Evolutionary conservation across 192 early-diverging fungal genomes (phyloP), one percentile per base, ranked within the genome.

Genomic region (Backusella liffmaniae): DNA sequence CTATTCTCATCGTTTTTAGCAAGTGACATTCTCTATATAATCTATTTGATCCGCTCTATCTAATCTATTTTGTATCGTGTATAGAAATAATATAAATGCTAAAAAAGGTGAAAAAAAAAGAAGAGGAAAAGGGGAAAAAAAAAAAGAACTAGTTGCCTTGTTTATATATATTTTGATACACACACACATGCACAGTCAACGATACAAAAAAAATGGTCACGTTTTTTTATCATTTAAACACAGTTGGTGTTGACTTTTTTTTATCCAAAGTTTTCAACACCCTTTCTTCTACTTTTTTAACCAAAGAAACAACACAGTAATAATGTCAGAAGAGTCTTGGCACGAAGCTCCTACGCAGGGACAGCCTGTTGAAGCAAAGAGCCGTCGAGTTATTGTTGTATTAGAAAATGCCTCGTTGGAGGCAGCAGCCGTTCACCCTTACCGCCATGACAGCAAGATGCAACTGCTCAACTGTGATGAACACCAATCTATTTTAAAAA

Each of bases 381-480:
- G 30, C 26, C 90, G 89, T 59, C 87, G 95, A 36, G 85, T 98
- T 21, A 97, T 99, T 76, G 96, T 98, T 41, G 91, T 99, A 7
- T 85, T 98, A 35, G 93, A 95, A 78, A 88, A 92, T 36, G 96
- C 96, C 0, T 92, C 90, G 65, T 83, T 99, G 59, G 96, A 98
- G 80, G 95, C 95, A 32, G 94, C 93, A 80, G 95, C 95, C 84
- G 85, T 96, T 9, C 86, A 90, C 35, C 89, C 90, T 70, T 84
- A 87, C 74, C 89, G 90, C 53, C 90, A 90, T 77, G 86, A 93
- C 37, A 88, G 86, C n/a, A 87, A 88, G 76, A 95, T 96, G 82
- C 94, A 95, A 77, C 86, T 98, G 59, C 86, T 98, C 65, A 98
- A 98, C 86, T 97, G 95, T 80, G 98, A 99, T 82, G 98, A 99